Base-by-base conservation (phyloP, 2,329 filamentous ascomycete genomes). In the Fusarium temperatum region DNA sequence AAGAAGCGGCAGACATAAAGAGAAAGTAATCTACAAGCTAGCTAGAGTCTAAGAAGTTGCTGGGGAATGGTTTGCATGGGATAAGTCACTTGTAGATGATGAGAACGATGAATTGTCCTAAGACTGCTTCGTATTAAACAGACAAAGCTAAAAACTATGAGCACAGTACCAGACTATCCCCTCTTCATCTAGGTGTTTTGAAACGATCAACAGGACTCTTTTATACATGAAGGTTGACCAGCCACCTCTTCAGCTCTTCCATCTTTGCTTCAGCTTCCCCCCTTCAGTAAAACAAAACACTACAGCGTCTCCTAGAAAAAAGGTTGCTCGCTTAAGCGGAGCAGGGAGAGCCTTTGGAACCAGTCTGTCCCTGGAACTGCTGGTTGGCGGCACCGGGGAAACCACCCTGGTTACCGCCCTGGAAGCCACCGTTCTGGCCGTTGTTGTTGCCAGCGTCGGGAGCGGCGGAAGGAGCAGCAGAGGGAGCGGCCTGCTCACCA, bases 151-250 rank as follows among this genome's bases (percentile, higher is more conserved):
- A 62, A 68, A 68, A 62, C 28, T 53, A 68, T 66, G 63, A 68
- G 65, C 65, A 68, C 65, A 68, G 65, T 68, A 61, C 65, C 65
- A 68, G 65, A 68, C 63, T 59, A 68, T 68, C 63, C 65, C 65
- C 48, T 68, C 54, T 60, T 68, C 63, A 68, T 68, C 65, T 62
- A 41, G 41, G 30, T 36, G 39, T 61, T 58, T 53, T 68, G 53
- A 68, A 61, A 57, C 65, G 35, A 67, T 61, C 65, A 68, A 62
- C 54, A 68, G 65, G 65, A 68, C 65, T 68, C 53, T 68, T 68
- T 68, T 68, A 41, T 67, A 66, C 50, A 60, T 45, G 32, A 65
- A 58, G 38, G 20, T 51, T 39, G 65, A 68, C 63, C 65, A 68
- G n/a, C 32, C 65, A 62, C 30, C 38, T 22, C 35, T 47, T 26